These are phyloP conservation scores for Urochloa ruziziensis DNA, from an alignment of 176 grass and related monocot species.

Conservation along the genomic window DNA sequence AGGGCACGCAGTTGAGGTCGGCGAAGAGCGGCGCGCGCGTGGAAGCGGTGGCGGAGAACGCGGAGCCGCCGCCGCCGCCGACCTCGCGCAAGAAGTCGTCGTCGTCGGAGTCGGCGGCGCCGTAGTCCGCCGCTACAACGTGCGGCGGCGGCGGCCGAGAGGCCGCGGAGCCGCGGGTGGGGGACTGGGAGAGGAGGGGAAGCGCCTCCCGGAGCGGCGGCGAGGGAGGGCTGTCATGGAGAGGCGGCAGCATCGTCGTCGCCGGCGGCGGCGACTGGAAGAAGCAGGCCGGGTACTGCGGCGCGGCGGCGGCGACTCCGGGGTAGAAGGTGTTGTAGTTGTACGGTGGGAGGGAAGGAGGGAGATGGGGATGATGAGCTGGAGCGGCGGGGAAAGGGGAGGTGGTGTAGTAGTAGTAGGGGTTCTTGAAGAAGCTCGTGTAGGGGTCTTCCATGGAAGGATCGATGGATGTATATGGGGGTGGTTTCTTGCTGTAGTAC, in stretches of 20 bases:
- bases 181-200: constrained; percentile 78
- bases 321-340: constrained; percentile 31
- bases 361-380: constrained; percentile 25
- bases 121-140: neutral
- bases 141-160: neutral
- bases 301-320: neutral
- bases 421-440: constrained; percentile 68
- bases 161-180: constrained; percentile 1
- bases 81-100: constrained; percentile 26
- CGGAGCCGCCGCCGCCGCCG: constrained; percentile 14
- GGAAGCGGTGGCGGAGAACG: neutral
- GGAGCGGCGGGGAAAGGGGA: constrained; percentile 21
- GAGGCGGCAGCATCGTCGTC: neutral
- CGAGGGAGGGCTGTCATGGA: constrained; percentile 42
- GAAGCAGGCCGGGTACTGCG: constrained; percentile 24
- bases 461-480: neutral
- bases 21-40: constrained; percentile 44
- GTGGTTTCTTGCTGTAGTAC: constrained; percentile 20
- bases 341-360: constrained; percentile 11
- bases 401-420: constrained; percentile 55
- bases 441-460: constrained; percentile 89
- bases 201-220: constrained; percentile 84
- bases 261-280: constrained; percentile 20
- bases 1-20: constrained; percentile 51
- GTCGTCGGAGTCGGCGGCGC: constrained; percentile 34